A percentile compares a stretch with the other conserved stretches of the same genome.
Evolutionary conservation across 306 rosid genomes (phyloP).

Genomic region (Adenanthera pavonina): DNA sequence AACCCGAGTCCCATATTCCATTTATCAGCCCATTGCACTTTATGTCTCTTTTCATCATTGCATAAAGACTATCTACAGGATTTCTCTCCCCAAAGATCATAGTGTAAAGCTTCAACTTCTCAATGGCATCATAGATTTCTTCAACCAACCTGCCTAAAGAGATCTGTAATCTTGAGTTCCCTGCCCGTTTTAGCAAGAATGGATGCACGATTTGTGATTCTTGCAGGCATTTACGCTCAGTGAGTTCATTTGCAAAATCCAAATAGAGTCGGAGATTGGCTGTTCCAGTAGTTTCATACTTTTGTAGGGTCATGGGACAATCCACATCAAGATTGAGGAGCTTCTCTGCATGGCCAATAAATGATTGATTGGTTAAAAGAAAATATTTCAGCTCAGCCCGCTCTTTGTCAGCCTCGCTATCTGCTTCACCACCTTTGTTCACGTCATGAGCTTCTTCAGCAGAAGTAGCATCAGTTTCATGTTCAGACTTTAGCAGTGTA

Average conservation of each 20-base stretch:
- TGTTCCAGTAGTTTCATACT: constrained; percentile 37
- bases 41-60: constrained; percentile 75
- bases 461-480: constrained; percentile 32
- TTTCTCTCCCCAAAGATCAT: constrained; percentile 42
- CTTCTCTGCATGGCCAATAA: constrained; percentile 64
- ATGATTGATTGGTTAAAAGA: constrained; percentile 69
- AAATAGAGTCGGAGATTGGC: constrained; percentile 46
- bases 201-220: constrained; percentile 52
- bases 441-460: constrained; percentile 43
- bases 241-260: constrained; percentile 79
- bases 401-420: constrained; percentile 25
- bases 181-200: constrained; percentile 43
- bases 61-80: constrained; percentile 50
- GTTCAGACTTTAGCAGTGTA: constrained; percentile 40
- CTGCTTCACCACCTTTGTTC: constrained; percentile 23
- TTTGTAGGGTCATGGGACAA: constrained; percentile 44
- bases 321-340: constrained; percentile 58
- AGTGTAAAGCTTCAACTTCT: constrained; percentile 53
- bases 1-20: constrained; percentile 81
- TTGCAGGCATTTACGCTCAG: constrained; percentile 52
- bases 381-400: constrained; percentile 48
- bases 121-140: constrained; percentile 58
- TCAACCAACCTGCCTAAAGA: constrained; percentile 61
- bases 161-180: constrained; percentile 48
- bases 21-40: constrained; percentile 59